Conservation (phyloP, 352 stramenopile genomes). For the Peronosclerospora sorghi region DNA sequence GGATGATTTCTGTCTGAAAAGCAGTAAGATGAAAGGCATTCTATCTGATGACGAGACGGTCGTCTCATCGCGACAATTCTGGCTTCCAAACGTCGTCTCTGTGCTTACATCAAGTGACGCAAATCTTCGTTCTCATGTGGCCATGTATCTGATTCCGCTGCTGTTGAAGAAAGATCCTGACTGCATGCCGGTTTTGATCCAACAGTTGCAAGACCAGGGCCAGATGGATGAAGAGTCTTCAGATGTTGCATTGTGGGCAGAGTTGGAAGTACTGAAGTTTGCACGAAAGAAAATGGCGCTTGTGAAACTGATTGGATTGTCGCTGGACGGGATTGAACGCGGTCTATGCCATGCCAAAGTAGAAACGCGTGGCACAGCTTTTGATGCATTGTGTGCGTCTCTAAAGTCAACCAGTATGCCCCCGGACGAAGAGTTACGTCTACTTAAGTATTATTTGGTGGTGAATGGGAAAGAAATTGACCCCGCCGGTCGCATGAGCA, state of each 20-base stretch:
- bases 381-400: constrained; percentile 67
- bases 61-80: constrained; percentile 29
- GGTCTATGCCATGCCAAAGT: constrained; percentile 42
- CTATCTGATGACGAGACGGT: constrained; percentile 15
- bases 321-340: constrained; percentile 38
- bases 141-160: constrained; percentile 66
- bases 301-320: constrained; percentile 43
- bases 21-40: constrained; percentile 2
- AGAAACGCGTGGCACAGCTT: constrained; percentile 56
- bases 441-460: constrained; percentile 60
- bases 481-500: constrained; percentile 52
- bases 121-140: constrained; percentile 47
- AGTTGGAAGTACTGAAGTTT: constrained; percentile 73
- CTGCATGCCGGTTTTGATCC: constrained; percentile 39
- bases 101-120: constrained; percentile 40
- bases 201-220: constrained; percentile 26
- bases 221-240: constrained; percentile 8
- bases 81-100: constrained; percentile 43
- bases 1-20: constrained; percentile 23
- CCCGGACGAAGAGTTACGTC: constrained; percentile 31
- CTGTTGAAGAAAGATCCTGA: constrained; percentile 57
- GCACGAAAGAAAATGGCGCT: constrained; percentile 54
- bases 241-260: constrained; percentile 51
- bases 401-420: constrained; percentile 75
- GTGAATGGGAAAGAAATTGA: constrained; percentile 68